Base-by-base conservation (phyloP, 768 basidiomycete species). In the Suillus ampliporus region DNA sequence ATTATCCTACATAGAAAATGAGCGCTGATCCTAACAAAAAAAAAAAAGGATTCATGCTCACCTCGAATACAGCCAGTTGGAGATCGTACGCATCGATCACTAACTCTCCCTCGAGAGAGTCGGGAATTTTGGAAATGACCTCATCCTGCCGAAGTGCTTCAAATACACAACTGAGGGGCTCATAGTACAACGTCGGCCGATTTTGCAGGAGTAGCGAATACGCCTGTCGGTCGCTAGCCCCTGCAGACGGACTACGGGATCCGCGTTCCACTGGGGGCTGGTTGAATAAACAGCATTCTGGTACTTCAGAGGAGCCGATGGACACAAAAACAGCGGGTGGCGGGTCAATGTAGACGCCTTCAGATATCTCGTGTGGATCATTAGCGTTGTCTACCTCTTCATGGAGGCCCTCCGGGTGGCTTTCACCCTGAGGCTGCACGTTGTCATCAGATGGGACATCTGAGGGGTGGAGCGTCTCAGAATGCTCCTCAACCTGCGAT, bases 181-280 rank as follows among this genome's bases (percentile, higher is more conserved):
- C 91, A 67, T 92, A 93, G 73, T 91, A 94, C 8, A 93, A 78
- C 5, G 86, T 89, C 3, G 91, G 90, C 19, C 77, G 82, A 61
- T 86, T 78, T 51, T 85, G 82, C 62, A 94, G 80, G 53, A 93
- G 76, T 7, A 91, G 71, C n/a, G 75, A 70, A 37, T 64, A 75
- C 47, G 35, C 50, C 65, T 54, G 68, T 46, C 71, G 70, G 46
- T 62, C 43, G 53, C 34, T 50, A 40, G 61, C 65, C 15, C 64
- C 64, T 14, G 47, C 26, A 23, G 74, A 62, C 35, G 76, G 69
- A 50, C 72, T 73, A 2, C 66, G 65, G 26, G 67, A 63, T 47
- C 75, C 71, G 46, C n/a, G 61, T 23, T 68, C 73, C 61, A 65
- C 74, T 43, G 67, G 62, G 8, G 84, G 82, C 52, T 82, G 80